phyloP scores from a whole-genome alignment of 2,329 filamentous ascomycete species.

The Drechslera avenae region DNA sequence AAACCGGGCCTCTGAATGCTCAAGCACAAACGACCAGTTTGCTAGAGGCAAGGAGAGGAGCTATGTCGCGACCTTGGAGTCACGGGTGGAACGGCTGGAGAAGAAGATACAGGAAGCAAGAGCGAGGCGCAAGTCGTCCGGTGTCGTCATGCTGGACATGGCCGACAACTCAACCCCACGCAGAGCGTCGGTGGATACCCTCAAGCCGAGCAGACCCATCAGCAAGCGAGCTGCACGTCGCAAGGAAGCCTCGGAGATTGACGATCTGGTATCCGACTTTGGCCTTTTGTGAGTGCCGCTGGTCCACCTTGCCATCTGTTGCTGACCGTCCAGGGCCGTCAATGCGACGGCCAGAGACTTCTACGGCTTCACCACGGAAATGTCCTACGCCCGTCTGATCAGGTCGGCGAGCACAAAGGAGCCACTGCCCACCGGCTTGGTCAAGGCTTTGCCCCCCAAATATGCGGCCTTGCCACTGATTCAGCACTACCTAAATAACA shows the following conservation, averaged over 20 bases:
- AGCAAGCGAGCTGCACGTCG: conserved; percentile 53
- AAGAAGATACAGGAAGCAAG: conserved; percentile 69
- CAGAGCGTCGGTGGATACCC: conserved; percentile 43
- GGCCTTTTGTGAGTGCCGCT: conserved; percentile 72
- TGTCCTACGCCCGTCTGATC: conserved; percentile 90
- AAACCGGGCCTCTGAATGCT: conserved; percentile 84
- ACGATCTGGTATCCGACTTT: conserved; percentile 91
- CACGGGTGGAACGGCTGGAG: conserved; percentile 86
- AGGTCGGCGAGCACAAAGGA: conserved; percentile 81
- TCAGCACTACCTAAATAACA: conserved; percentile 82
- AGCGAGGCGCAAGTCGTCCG: conserved; percentile 73
- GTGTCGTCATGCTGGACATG: conserved; percentile 66
- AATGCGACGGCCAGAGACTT: conserved; percentile 95
- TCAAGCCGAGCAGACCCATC: conserved; percentile 39
- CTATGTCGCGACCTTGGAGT: conserved; percentile 94
- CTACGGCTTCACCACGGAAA: conserved; percentile 82
- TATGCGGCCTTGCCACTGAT: conserved; percentile 71
- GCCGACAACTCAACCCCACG: conserved; percentile 61
- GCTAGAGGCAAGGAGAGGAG: conserved; percentile 93
- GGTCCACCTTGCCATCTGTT: not conserved
- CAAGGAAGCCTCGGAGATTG: conserved; percentile 82
- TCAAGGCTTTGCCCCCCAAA: conserved; percentile 70
- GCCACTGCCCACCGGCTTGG: conserved; percentile 65
- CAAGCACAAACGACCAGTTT: conserved; percentile 93
- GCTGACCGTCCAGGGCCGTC: conserved; percentile 64